phyloP scores from a whole-genome alignment of 2,329 filamentous ascomycete genomes.

The Metarhizium rileyi region DNA sequence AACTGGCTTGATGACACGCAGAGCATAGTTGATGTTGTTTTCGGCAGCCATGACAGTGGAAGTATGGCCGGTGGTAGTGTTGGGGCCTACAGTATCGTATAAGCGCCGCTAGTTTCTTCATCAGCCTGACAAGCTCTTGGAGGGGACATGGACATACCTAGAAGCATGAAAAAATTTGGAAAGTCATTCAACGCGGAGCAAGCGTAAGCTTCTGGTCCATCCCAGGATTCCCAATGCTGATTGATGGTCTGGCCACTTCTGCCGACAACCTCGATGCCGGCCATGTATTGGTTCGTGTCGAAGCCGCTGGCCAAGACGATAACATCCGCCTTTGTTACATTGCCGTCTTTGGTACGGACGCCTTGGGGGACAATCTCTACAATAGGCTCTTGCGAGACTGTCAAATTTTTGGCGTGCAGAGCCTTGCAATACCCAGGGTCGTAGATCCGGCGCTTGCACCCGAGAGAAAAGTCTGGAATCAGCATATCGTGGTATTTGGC shows the following conservation, averaged over 20 bases:
- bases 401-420: constrained; percentile 39
- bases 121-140: not conserved
- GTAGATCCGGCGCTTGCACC: constrained; percentile 55
- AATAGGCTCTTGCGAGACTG: constrained; percentile 37
- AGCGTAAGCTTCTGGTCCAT: constrained; percentile 54
- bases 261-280: constrained; percentile 43
- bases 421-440: constrained; percentile 45
- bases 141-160: constrained; percentile 29
- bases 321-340: constrained; percentile 43
- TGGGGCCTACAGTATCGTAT: constrained; percentile 36
- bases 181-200: constrained; percentile 48
- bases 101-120: not conserved
- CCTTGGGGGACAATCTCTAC: constrained; percentile 34
- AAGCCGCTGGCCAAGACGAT: constrained; percentile 55
- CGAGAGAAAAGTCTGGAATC: constrained; percentile 51
- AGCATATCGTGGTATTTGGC: constrained; percentile 51
- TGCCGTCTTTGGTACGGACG: constrained; percentile 25
- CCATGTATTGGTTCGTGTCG: constrained; percentile 43
- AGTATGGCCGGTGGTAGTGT: constrained; percentile 52
- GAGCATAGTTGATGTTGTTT: constrained; percentile 49
- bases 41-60: constrained; percentile 51
- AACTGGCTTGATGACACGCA: constrained; percentile 46
- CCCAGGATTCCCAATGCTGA: constrained; percentile 46
- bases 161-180: constrained; percentile 56
- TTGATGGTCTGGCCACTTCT: constrained; percentile 37